Conservation (phyloP, 805 yeast genomes). For the Metschnikowia drakensbergensis region DNA sequence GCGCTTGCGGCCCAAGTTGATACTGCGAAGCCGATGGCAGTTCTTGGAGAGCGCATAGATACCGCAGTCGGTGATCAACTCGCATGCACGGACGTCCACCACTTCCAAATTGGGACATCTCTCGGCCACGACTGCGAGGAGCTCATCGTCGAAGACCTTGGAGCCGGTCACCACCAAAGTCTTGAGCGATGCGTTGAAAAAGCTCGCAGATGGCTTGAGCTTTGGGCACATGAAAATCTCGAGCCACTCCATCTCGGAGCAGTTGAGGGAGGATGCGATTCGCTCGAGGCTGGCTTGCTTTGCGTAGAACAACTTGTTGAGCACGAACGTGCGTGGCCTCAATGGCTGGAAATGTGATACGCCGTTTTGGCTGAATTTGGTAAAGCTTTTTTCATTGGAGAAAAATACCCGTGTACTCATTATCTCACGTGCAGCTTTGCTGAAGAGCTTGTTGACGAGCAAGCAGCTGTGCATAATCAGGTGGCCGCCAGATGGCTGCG, state of each 20-base stretch:
- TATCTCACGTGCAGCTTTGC: constrained; percentile 49
- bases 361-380: constrained; percentile 24
- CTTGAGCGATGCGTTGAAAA: constrained; percentile 28
- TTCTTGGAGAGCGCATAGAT: constrained; percentile 59
- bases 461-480: constrained; percentile 55
- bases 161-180: constrained; percentile 70
- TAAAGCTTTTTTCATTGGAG: constrained; percentile 44
- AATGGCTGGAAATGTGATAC: constrained; percentile 5
- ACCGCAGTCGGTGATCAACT: constrained; percentile 70
- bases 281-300: constrained; percentile 51
- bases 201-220: constrained; percentile 47
- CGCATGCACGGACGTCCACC: constrained; percentile 83
- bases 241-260: constrained; percentile 56
- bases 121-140: constrained; percentile 49
- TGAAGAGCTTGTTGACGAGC: constrained; percentile 66
- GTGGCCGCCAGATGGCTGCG: neutral
- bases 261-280: constrained; percentile 39
- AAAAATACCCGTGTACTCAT: constrained; percentile 57
- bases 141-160: constrained; percentile 55
- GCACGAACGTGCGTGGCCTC: constrained; percentile 46
- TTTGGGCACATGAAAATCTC: constrained; percentile 83
- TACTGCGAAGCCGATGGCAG: constrained; percentile 53
- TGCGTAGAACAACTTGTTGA: constrained; percentile 60
- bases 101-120: constrained; percentile 56
- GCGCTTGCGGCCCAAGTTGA: constrained; percentile 78